Percentiles rank a stretch among this genome's conserved stretches.
Conservation (phyloP, 2,329 filamentous ascomycete genomes). For the Aspergillus fumigatus region DNA sequence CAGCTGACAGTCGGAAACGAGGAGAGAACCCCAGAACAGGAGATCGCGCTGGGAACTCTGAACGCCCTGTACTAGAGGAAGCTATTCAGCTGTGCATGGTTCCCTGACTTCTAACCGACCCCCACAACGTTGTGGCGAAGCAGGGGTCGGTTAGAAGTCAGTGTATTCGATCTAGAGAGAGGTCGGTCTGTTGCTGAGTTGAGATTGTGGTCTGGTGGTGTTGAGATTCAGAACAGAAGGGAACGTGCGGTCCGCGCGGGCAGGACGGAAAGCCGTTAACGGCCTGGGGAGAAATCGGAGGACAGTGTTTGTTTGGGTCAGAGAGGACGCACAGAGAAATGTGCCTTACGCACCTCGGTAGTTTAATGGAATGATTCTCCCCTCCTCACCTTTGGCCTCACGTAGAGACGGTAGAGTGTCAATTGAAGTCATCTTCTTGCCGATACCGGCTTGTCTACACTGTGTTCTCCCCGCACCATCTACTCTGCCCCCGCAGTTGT, state of each 20-base stretch:
- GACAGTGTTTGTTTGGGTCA: background rate
- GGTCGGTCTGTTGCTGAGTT: too few species aligned
- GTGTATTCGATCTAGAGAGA: background rate
- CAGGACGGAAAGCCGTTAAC: background rate
- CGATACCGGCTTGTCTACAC: too few species aligned
- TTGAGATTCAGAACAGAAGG: background rate
- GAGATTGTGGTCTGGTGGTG: background rate
- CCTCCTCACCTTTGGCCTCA: background rate
- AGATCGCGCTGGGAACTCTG: background rate
- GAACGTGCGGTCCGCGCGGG: background rate
- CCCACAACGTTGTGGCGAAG: background rate
- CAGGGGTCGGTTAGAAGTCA: background rate
- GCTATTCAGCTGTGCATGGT: background rate
- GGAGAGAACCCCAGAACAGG: background rate
- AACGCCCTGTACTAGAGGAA: background rate
- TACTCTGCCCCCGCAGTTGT: background rate
- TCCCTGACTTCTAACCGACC: background rate
- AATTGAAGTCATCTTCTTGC: background rate
- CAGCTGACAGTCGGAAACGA: background rate
- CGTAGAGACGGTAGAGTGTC: background rate
- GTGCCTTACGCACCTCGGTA: background rate
- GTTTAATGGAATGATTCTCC: background rate
- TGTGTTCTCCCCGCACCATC: background rate
- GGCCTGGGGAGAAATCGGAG: background rate
- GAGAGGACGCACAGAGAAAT: background rate